A percentile compares a stretch with the other conserved stretches of the same genome.
Conservation (phyloP, 768 basidiomycete species). For the Guyanaporus albipodus region DNA sequence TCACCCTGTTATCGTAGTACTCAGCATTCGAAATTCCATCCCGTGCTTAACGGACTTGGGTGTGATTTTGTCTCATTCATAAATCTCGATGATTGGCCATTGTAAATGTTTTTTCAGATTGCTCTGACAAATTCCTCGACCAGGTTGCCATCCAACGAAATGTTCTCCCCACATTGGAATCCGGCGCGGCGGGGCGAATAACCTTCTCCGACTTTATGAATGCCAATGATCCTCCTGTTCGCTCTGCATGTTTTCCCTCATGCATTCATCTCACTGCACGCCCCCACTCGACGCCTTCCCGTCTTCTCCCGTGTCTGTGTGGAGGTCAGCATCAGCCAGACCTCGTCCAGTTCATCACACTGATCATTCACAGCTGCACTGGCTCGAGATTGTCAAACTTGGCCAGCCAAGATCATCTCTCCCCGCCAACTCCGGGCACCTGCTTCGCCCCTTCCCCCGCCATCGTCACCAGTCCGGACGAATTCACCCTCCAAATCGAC, state of each 20-base stretch:
- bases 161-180: slow-evolving; percentile 1
- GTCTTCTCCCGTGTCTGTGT: slow-evolving; percentile 21
- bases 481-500: slow-evolving; percentile 10
- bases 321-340: slow-evolving; percentile 23
- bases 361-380: background rate
- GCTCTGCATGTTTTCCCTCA: background rate
- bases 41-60: background rate
- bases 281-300: slow-evolving; percentile 3
- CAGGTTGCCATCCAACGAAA: too few species aligned
- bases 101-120: too few species aligned
- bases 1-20: background rate
- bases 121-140: slow-evolving; percentile 2
- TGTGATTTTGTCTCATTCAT: background rate
- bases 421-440: slow-evolving; percentile 21
- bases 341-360: background rate
- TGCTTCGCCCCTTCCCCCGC: slow-evolving; percentile 5
- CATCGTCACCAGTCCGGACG: slow-evolving; percentile 14
- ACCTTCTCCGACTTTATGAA: slow-evolving; percentile 10
- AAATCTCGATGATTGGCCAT: too few species aligned
- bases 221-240: background rate
- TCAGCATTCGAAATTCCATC: slow-evolving; percentile 5
- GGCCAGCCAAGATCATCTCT: slow-evolving; percentile 7
- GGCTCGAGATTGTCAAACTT: slow-evolving; percentile 16
- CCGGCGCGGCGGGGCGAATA: slow-evolving; percentile 2
- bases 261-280: slow-evolving; percentile 1